These are phyloP conservation scores for Xylariaceae sp. DNA, from an alignment of 2,329 filamentous ascomycete species.

Conservation along the genomic window DNA sequence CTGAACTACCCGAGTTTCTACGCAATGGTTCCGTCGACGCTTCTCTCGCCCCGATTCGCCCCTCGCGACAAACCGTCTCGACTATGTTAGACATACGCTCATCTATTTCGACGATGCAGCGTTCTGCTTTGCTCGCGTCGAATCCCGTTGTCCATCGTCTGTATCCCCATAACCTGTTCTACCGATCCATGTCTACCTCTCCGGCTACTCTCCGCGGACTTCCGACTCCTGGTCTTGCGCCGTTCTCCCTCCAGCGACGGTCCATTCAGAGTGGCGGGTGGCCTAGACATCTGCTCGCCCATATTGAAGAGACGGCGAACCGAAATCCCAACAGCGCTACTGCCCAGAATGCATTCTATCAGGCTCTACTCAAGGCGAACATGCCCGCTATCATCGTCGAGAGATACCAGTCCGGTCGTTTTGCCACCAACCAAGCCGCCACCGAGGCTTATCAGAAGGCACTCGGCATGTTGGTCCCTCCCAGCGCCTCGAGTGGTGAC, in stretches of 20 bases:
- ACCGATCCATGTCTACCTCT: slow-evolving; percentile 28
- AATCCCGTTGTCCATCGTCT: slow-evolving; percentile 29
- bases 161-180: slow-evolving; percentile 19
- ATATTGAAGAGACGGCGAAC: slow-evolving; percentile 87
- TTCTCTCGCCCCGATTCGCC: slow-evolving; percentile 13
- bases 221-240: slow-evolving; percentile 15
- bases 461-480: slow-evolving; percentile 42
- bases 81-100: slow-evolving; percentile 32
- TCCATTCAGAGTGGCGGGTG: slow-evolving; percentile 45
- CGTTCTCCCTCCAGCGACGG: slow-evolving; percentile 29
- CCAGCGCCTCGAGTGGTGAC: slow-evolving; percentile 29
- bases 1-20: slow-evolving; percentile 35
- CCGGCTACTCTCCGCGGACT: slow-evolving; percentile 19
- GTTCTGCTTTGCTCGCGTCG: slow-evolving; percentile 28
- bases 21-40: slow-evolving; percentile 25
- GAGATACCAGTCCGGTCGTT: slow-evolving; percentile 79
- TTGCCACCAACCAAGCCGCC: slow-evolving; percentile 72
- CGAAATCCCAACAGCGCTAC: slow-evolving; percentile 82
- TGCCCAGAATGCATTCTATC: slow-evolving; percentile 90
- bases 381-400: slow-evolving; percentile 92
- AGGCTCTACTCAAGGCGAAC: slow-evolving; percentile 81
- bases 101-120: slow-evolving; percentile 31
- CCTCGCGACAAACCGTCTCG: slow-evolving; percentile 21
- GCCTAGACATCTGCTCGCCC: slow-evolving; percentile 65
- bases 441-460: slow-evolving; percentile 76